Evolutionary conservation across 345 rosid genomes (phyloP).

Genomic region (Populus simonii): DNA sequence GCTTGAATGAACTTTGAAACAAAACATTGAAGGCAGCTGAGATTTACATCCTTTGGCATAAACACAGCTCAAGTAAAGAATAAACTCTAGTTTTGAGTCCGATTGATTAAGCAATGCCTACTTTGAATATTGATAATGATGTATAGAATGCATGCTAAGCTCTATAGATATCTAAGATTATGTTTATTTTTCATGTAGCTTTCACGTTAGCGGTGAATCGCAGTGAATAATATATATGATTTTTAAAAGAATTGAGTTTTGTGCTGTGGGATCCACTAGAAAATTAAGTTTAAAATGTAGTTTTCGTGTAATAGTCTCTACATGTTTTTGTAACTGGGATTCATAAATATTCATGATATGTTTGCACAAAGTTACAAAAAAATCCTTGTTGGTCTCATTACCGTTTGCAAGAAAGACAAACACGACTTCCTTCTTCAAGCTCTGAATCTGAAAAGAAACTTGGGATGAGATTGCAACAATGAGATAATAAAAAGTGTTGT

Average conservation of each 20-base stretch:
- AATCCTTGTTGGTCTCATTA: no score
- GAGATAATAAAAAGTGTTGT: no score
- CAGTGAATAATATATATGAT: fast-evolving
- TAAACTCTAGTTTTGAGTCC: neutral
- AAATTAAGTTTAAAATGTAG: no score
- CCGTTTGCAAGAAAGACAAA: no score
- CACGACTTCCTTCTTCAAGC: no score
- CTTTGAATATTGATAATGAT: neutral
- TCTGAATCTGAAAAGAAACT: no score
- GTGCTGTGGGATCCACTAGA: fast-evolving
- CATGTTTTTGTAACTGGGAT: no score
- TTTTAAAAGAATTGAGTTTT: no score
- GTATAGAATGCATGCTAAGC: neutral
- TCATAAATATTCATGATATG: no score
- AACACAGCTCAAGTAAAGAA: neutral
- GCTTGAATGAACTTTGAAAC: neutral
- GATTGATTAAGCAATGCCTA: neutral
- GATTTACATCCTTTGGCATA: neutral
- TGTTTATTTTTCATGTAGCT: no score
- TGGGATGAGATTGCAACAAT: no score
- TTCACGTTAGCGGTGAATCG: fast-evolving
- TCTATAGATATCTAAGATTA: neutral
- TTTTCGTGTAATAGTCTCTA: fast-evolving
- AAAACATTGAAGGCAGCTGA: neutral
- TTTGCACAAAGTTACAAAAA: no score